phyloP scores from a whole-genome alignment of 495 filamentous ascomycete species.

The Xylaria venustula region DNA sequence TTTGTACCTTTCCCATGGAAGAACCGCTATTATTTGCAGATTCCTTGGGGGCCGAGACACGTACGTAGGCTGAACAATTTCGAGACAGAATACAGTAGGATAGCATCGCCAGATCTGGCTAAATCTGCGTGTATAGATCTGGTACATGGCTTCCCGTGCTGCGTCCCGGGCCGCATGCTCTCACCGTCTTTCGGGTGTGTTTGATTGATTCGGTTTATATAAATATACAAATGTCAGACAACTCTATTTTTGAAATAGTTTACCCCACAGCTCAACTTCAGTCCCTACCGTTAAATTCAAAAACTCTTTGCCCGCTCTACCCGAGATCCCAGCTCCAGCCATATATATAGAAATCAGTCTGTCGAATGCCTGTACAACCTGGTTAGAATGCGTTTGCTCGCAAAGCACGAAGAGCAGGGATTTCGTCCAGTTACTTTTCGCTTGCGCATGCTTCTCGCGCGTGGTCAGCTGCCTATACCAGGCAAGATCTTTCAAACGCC shows the following conservation, averaged over 20 bases:
- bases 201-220: not conserved
- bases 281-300: not conserved
- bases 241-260: not conserved
- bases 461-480: not conserved
- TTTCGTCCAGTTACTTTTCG: not conserved
- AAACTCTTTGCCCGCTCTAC: not conserved
- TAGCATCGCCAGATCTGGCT: not conserved
- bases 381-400: not conserved
- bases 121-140: not conserved
- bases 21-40: not conserved
- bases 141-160: conserved; percentile 7
- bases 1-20: not conserved
- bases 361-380: not conserved
- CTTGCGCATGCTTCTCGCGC: not conserved
- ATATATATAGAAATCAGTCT: not conserved
- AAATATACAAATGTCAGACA: not conserved
- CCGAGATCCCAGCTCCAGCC: not conserved
- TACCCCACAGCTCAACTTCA: not conserved
- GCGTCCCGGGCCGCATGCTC: conserved; percentile 9
- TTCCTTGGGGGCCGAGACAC: not conserved
- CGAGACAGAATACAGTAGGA: not conserved
- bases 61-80: not conserved
- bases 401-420: not conserved
- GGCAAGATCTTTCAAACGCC: not conserved
- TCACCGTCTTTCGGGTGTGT: not conserved